Conservation (phyloP, 2,329 filamentous ascomycete genomes). For the Colletotrichum scovillei region DNA sequence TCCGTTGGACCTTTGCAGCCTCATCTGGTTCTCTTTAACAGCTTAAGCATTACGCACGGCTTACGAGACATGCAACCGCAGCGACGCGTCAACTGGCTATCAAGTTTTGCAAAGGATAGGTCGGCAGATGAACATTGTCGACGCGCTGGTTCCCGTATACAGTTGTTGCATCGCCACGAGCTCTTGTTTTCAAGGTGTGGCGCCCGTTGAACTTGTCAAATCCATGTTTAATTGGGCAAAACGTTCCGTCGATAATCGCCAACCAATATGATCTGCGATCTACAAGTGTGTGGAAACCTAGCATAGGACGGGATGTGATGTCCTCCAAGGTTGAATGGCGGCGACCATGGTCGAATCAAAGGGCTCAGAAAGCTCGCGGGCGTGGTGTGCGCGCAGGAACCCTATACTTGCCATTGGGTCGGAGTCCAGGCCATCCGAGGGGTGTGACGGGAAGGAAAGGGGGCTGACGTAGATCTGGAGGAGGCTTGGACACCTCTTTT, state of each 20-base stretch:
- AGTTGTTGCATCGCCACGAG: neutral
- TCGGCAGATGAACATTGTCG: neutral
- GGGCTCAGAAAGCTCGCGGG: neutral
- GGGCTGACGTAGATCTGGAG: conserved; percentile 19
- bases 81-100: neutral
- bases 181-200: neutral
- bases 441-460: conserved; percentile 13
- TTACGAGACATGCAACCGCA: neutral
- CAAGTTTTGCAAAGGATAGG: neutral
- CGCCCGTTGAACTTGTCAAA: neutral
- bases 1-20: neutral
- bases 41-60: neutral
- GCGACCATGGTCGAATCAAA: conserved; percentile 25
- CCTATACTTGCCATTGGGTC: conserved; percentile 5
- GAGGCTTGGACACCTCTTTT: conserved; percentile 9
- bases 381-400: conserved; percentile 22
- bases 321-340: conserved; percentile 1
- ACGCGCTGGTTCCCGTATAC: neutral
- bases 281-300: neutral
- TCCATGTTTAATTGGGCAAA: neutral
- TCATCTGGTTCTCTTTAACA: neutral
- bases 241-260: conserved; percentile 1
- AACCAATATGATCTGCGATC: conserved; percentile 21
- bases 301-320: neutral
- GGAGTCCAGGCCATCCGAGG: conserved; percentile 17